These are phyloP conservation scores for Teratosphaeria viscida DNA, from an alignment of 2,329 filamentous ascomycete genomes.

Conservation along the genomic window DNA sequence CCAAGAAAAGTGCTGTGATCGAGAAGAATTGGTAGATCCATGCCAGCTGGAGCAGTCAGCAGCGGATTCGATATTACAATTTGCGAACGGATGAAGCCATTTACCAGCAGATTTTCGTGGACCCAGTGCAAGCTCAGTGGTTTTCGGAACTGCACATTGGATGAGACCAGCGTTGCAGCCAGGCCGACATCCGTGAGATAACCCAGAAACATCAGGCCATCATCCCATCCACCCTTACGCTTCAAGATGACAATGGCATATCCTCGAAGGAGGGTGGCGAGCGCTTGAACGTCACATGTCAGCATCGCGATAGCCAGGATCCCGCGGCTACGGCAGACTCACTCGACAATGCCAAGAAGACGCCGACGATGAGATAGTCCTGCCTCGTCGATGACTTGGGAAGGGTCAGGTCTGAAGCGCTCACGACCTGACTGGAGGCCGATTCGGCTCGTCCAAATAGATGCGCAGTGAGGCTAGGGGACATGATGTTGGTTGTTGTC, in stretches of 20 bases:
- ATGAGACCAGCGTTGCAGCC: not conserved
- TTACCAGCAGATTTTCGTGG: not conserved
- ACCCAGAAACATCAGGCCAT: not conserved
- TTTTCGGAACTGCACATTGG: not conserved
- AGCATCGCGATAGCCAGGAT: not conserved
- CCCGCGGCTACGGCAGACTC: not conserved
- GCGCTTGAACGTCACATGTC: not conserved
- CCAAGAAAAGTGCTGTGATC: not conserved
- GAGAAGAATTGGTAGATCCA: not conserved
- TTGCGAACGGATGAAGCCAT: not conserved
- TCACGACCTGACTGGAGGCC: not conserved
- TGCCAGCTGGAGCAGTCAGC: not conserved
- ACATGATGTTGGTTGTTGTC: not conserved
- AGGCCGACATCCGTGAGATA: not conserved
- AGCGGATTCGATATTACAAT: not conserved
- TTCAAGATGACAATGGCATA: not conserved
- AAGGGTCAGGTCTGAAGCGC: not conserved
- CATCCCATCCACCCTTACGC: not conserved
- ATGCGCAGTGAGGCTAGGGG: not conserved
- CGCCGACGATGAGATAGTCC: not conserved
- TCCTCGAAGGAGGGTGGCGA: not conserved
- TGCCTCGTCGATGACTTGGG: not conserved
- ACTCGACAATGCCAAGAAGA: not conserved
- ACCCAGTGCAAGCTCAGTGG: not conserved
- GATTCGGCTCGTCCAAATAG: not conserved